phyloP scores from a whole-genome alignment of 805 yeast species.

The Suhomyces sp. region DNA sequence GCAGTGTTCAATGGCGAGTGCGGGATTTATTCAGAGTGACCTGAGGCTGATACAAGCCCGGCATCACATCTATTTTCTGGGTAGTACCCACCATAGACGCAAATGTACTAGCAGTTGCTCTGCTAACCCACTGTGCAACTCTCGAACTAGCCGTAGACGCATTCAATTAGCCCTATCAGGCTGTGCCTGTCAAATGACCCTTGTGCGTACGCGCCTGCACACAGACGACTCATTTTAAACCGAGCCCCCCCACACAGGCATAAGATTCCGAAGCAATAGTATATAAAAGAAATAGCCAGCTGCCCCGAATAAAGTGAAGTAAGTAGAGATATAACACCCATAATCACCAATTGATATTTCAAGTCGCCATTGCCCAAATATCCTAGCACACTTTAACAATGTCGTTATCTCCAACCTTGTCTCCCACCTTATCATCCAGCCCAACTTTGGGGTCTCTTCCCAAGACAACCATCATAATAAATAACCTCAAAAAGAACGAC shows the following conservation, averaged over 20 bases:
- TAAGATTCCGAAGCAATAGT: neutral
- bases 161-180: neutral
- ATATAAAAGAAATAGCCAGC: neutral
- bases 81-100: neutral
- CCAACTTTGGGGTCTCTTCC: constrained; percentile 1
- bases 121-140: neutral
- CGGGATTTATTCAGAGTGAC: neutral
- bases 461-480: constrained; percentile 34
- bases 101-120: too few relatives aligned
- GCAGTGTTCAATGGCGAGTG: neutral
- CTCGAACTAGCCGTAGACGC: neutral
- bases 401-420: neutral
- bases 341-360: neutral
- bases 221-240: neutral
- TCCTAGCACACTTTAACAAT: neutral
- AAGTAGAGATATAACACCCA: too few relatives aligned
- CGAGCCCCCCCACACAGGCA: neutral
- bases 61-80: neutral
- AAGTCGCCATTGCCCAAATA: neutral
- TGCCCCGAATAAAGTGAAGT: neutral
- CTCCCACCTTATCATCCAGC: neutral
- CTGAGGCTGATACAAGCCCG: neutral
- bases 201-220: neutral
- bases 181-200: neutral
- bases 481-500: constrained; percentile 29